Evolutionary conservation across 306 rosid species (phyloP).

Genomic region (Phaseolus lunatus): DNA sequence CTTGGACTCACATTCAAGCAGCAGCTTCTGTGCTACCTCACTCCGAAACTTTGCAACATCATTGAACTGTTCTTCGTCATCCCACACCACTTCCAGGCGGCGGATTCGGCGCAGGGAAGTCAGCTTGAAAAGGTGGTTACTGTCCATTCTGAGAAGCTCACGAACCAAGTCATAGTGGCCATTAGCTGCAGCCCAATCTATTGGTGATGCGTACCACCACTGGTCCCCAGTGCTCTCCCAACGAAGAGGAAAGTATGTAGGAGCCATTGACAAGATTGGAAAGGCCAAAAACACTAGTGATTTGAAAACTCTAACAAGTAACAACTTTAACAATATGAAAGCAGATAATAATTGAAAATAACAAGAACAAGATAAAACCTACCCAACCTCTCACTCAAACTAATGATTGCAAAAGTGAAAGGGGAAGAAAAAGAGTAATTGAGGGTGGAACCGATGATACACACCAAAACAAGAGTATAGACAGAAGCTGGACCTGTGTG

Average conservation of each 20-base stretch:
- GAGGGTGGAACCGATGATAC: not conserved
- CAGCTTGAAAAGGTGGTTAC: conserved; percentile 91
- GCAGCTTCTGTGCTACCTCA: conserved; percentile 74
- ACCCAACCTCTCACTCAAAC: conserved; percentile 24
- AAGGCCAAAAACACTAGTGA: conserved; percentile 22
- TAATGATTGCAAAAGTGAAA: conserved; percentile 37
- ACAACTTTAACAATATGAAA: conserved; percentile 6
- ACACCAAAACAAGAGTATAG: conserved; percentile 1
- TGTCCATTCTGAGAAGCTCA: conserved; percentile 80
- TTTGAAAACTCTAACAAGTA: conserved; percentile 6
- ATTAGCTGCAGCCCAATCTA: conserved; percentile 97
- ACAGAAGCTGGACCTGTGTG: conserved; percentile 28
- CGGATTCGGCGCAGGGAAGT: conserved; percentile 91
- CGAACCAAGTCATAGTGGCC: conserved; percentile 94
- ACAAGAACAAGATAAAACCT: conserved; percentile 41
- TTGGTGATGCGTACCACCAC: conserved; percentile 99
- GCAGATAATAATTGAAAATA: conserved; percentile 4
- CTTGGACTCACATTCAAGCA: conserved; percentile 68
- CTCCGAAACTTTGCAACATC: conserved; percentile 81
- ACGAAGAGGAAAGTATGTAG: conserved; percentile 87
- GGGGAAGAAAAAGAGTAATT: conserved; percentile 9
- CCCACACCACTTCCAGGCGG: conserved; percentile 96
- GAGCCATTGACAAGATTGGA: conserved; percentile 66
- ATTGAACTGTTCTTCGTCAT: conserved; percentile 78
- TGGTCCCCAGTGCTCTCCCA: conserved; percentile 99